phyloP scores from a whole-genome alignment of 2,329 filamentous ascomycete species.

The Amesomyces nigricolor region DNA sequence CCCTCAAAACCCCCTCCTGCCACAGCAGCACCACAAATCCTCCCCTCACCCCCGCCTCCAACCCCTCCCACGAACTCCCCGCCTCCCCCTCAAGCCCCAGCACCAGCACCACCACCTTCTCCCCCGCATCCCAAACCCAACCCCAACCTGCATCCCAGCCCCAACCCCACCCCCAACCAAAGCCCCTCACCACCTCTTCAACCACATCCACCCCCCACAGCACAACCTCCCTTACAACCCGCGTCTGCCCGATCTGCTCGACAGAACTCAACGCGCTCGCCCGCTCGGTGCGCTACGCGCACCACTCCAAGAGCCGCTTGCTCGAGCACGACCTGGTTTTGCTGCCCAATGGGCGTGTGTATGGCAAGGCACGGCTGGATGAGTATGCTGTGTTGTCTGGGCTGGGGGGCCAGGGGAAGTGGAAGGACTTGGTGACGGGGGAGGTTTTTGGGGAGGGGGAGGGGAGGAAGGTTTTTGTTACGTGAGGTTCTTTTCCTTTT shows the following conservation, averaged over 20 bases:
- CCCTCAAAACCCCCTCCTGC: conserved; percentile 91
- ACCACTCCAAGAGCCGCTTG: conserved; percentile 84
- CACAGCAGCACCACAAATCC: conserved; percentile 41
- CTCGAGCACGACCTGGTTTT: conserved; percentile 80
- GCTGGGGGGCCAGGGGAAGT: conserved; percentile 52
- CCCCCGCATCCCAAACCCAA: neutral
- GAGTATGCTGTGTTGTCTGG: conserved; percentile 77
- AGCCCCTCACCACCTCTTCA: conserved; percentile 28
- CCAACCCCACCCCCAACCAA: neutral
- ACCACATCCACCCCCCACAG: conserved; percentile 27
- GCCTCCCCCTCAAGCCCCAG: conserved; percentile 25
- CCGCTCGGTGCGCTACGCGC: conserved; percentile 82
- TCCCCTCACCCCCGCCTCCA: conserved; percentile 12
- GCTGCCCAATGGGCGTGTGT: conserved; percentile 80
- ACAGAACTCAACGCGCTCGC: conserved; percentile 92
- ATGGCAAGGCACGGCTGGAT: conserved; percentile 67
- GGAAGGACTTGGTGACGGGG: conserved; percentile 75
- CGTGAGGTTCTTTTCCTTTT: neutral
- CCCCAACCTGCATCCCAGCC: neutral
- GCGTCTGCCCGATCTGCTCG: conserved; percentile 91
- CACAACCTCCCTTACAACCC: conserved; percentile 54
- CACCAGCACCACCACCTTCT: neutral
- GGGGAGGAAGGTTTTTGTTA: conserved; percentile 87
- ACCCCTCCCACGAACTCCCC: conserved; percentile 26
- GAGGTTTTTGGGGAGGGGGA: conserved; percentile 57